Base-by-base conservation (phyloP, 192 early-diverging fungal species). In the Gaertneriomyces sp. region DNA sequence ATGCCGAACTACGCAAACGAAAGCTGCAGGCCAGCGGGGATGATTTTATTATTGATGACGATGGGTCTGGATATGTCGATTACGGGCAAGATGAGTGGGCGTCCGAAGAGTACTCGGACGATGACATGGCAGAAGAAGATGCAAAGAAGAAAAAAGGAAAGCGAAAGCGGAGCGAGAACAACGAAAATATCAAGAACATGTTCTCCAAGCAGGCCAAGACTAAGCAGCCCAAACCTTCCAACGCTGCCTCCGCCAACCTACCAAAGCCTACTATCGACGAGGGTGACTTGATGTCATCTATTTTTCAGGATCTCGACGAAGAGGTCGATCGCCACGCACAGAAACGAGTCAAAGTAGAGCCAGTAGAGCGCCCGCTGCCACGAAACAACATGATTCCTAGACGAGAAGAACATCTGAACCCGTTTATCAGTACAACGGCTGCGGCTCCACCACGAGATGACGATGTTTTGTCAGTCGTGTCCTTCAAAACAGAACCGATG, bases 1-100 rank as follows among this genome's bases (percentile, higher is more conserved):
- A 84, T 19, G 66, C 76, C 39, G 72, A 75, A 47, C 58, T 68
- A 10, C 51, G 66, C 10, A 16, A 76, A 53, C 55, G 71, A 19
- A 60, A 72, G 41, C 67, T 67, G 62, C 25, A 59, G 46, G 50
- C 77, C 38, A 69, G 83, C 17, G 78, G 81, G 63, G 77, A 86
- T 19, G 87, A 87, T 75, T 81, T 90, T 0, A 81, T 81, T 11
- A 85, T 88, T 61, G 87, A 90, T 51, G 89, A 88, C 56, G 81
- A 61, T 6, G 42, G 51, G 12, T 17, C 54, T 55, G 80, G 87
- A 16, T 66, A 76, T 45, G 89, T 83, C 8, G 89, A 90, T 68
- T 73, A 69, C 14, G 83, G 82, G 50, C 72, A 85, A 54, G 85
- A 70, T 42, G 69, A 70, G 53, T 70, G 80, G 20, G 61, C 77